These are phyloP conservation scores for Ambispora gerdemannii DNA, from an alignment of 192 early-diverging fungal genomes.

Conservation along the genomic window DNA sequence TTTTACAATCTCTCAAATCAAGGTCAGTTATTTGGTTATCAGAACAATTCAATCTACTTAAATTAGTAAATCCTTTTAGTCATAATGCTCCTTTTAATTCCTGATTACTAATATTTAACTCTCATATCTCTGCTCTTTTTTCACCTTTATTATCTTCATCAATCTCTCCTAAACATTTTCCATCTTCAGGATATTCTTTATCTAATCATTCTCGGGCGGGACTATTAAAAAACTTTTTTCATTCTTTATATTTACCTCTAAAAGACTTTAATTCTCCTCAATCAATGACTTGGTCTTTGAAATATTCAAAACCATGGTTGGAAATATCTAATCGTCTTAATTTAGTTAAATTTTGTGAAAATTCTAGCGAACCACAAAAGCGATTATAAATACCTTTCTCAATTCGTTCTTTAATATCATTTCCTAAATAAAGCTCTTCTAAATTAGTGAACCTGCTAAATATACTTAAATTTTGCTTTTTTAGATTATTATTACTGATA, in stretches of 20 bases:
- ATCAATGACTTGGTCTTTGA: too few relatives aligned
- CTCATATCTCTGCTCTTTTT: background rate
- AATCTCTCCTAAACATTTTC: background rate
- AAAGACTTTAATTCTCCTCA: background rate
- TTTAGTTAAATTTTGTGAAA: too few relatives aligned
- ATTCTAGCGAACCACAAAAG: too few relatives aligned
- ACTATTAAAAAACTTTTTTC: background rate
- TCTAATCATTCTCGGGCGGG: background rate
- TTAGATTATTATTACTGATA: conserved; percentile 1
- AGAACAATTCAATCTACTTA: background rate
- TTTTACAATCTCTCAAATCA: conserved; percentile 1
- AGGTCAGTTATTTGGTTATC: background rate
- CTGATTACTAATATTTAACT: background rate
- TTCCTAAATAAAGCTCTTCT: conserved; percentile 16
- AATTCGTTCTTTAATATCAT: too few relatives aligned
- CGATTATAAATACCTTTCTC: too few relatives aligned
- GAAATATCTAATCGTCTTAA: too few relatives aligned
- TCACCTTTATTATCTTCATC: background rate
- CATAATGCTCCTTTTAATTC: background rate
- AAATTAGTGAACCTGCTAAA: conserved; percentile 15
- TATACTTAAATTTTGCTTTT: background rate
- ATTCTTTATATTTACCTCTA: background rate
- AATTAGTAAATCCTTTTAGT: background rate
- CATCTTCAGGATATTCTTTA: background rate
- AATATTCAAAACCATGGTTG: too few relatives aligned